Conservation (phyloP, 768 basidiomycete species). For the Paxillus involutus region DNA sequence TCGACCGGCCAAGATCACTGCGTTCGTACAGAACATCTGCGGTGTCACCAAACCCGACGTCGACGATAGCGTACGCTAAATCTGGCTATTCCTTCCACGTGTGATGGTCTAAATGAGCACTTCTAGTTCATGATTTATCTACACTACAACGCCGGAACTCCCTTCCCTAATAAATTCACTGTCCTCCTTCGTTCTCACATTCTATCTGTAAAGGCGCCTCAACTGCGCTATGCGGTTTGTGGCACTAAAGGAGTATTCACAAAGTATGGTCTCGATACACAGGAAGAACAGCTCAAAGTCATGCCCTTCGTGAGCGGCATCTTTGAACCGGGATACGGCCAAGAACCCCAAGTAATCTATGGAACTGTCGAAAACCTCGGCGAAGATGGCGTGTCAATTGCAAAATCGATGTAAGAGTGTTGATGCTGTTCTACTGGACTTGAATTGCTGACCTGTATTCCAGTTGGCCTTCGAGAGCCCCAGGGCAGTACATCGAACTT, state of each 20-base stretch:
- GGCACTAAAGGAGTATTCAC: conserved; percentile 70
- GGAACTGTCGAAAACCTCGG: conserved; percentile 60
- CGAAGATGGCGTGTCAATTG: conserved; percentile 38
- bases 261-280: conserved; percentile 77
- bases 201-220: conserved; percentile 63
- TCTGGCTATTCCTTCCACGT: neutral
- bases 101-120: neutral
- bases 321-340: conserved; percentile 49
- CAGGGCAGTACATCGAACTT: conserved; percentile 58
- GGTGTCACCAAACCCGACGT: conserved; percentile 62
- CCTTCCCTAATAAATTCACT: conserved; percentile 54
- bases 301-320: conserved; percentile 49
- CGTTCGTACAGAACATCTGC: conserved; percentile 68
- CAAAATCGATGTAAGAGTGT: conserved; percentile 32
- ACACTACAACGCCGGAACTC: conserved; percentile 44
- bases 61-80: conserved; percentile 58
- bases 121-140: conserved; percentile 52
- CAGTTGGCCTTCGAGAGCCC: conserved; percentile 64
- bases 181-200: conserved; percentile 69
- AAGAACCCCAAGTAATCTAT: conserved; percentile 62
- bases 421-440: conserved; percentile 22
- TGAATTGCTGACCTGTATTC: conserved; percentile 12
- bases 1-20: conserved; percentile 64
- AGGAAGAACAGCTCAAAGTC: conserved; percentile 73
- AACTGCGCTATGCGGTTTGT: conserved; percentile 70